Percentiles rank a stretch among this genome's conserved stretches.
phyloP scores from a whole-genome alignment of 108 stramenopile genomes.

The Fragilariopsis cylindrus region DNA sequence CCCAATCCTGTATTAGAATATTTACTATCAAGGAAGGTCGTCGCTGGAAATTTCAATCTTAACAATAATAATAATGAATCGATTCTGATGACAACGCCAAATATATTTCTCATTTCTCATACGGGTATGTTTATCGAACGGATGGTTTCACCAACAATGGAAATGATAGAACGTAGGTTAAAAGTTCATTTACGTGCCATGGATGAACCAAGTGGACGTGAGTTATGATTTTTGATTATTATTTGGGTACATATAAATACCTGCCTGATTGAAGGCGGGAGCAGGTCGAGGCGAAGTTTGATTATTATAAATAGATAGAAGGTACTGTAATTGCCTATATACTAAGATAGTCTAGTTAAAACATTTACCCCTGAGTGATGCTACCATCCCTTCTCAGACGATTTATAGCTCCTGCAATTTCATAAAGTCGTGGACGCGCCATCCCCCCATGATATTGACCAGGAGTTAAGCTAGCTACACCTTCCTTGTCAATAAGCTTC shows the following conservation, averaged over 20 bases:
- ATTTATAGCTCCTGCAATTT: conserved; percentile 81
- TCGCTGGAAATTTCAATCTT: not conserved
- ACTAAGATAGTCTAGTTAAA: not conserved
- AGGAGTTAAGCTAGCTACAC: conserved; percentile 56
- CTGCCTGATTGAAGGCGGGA: too few relatives aligned
- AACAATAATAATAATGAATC: not conserved
- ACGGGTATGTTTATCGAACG: conserved; percentile 11
- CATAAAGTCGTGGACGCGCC: conserved; percentile 67
- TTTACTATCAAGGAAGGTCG: not conserved
- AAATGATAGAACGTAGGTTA: conserved; percentile 6
- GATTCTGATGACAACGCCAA: not conserved
- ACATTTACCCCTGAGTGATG: conserved; percentile 8
- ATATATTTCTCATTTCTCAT: conserved; percentile 8
- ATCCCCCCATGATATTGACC: conserved; percentile 75
- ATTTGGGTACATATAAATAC: too few relatives aligned
- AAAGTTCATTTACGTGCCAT: conserved; percentile 6
- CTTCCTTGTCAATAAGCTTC: conserved; percentile 52
- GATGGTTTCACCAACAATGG: conserved; percentile 4
- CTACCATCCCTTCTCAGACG: conserved; percentile 49
- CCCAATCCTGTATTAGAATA: not conserved
- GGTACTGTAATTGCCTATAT: not conserved
- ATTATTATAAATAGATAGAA: not conserved
- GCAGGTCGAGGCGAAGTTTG: not conserved
- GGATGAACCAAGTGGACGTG: not conserved
- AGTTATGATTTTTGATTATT: too few relatives aligned